Percentiles rank a stretch among this genome's conserved stretches.
Conservation (phyloP, 306 rosid species). For the Luffa acutangula region DNA sequence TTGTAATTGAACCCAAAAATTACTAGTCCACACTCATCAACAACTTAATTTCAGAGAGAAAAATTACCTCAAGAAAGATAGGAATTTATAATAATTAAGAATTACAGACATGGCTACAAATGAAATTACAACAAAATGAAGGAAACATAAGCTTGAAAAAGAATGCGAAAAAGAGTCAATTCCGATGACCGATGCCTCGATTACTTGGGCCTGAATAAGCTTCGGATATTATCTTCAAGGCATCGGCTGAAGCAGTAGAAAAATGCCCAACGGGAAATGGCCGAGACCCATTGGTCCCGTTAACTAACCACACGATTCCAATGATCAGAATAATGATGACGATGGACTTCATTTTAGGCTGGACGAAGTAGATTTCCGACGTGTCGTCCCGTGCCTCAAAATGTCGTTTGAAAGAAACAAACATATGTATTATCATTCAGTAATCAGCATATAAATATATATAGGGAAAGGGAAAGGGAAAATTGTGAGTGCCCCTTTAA, state of each 20-base stretch:
- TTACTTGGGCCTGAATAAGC: not conserved
- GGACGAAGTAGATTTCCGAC: not conserved
- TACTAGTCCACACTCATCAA: no score
- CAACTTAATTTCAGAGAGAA: no score
- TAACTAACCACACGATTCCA: not conserved
- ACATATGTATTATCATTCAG: no score
- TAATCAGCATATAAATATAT: not conserved
- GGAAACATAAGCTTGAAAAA: no score
- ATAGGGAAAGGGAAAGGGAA: not conserved
- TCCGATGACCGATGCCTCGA: not conserved
- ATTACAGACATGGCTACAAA: no score
- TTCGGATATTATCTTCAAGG: not conserved
- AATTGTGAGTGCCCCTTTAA: not conserved
- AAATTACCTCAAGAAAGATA: no score
- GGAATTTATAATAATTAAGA: no score
- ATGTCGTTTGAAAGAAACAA: not conserved
- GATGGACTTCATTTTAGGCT: not conserved
- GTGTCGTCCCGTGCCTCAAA: not conserved
- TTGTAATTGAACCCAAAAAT: no score
- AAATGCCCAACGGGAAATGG: not conserved
- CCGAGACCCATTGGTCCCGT: not conserved
- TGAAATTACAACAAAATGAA: no score
- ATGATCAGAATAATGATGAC: not conserved
- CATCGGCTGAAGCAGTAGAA: not conserved
- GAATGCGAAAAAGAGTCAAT: not conserved